Conservation (phyloP, 352 stramenopile species). For the Thalassiosira allenii region DNA sequence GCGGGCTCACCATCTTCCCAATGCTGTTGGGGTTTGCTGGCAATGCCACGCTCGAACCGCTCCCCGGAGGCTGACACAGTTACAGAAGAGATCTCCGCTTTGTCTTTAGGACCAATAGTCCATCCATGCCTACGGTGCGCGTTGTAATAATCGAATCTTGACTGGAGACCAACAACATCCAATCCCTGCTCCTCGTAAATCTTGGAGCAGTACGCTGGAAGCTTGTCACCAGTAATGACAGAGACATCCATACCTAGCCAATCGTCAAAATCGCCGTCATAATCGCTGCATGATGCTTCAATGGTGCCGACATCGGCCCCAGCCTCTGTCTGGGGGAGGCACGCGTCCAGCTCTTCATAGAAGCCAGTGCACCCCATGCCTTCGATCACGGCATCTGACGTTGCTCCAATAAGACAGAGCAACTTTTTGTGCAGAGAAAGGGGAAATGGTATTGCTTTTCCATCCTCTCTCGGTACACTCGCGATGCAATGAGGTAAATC, state of each 20-base stretch:
- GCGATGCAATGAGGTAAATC: conserved; percentile 4
- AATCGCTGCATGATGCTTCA: background rate
- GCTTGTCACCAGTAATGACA: background rate
- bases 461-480: background rate
- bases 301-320: background rate
- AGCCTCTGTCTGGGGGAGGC: conserved; percentile 18
- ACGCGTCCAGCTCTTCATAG: conserved; percentile 21
- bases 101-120: too few species aligned
- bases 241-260: background rate
- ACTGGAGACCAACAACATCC: background rate
- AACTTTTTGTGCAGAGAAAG: conserved; percentile 29
- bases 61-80: too few species aligned
- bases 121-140: background rate
- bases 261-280: background rate
- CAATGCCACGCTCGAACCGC: too few species aligned
- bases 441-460: background rate
- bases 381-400: background rate
- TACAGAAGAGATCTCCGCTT: too few species aligned
- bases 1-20: too few species aligned
- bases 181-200: background rate
- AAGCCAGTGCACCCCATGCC: background rate
- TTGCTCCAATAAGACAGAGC: conserved; percentile 7
- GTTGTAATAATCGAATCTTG: background rate
- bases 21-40: too few species aligned
- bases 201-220: background rate